Percentiles rank a stretch among this genome's conserved stretches.
These are phyloP conservation scores for barrel medic (Medicago truncatula) DNA, from an alignment of 306 rosid genomes.

Conservation along the genomic window MtrunA17r5.0-ANR NC_053043.1:23524501-23525000, in stretches of 20 bases:
- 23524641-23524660: slow-evolving; percentile 46
- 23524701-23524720: slow-evolving; percentile 78
- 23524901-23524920: not conserved
- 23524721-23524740: not conserved
- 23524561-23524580: no score
- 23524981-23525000: slow-evolving; percentile 81
- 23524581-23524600: no score
- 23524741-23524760: no score
- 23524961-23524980: slow-evolving; percentile 64
- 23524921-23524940: not conserved
- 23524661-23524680: slow-evolving; percentile 89
- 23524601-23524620: no score
- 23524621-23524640: no score
- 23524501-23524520: no score
- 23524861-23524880: slow-evolving; percentile 85
- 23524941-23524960: not conserved
- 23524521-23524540: no score
- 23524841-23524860: slow-evolving; percentile 78
- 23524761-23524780: no score
- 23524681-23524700: slow-evolving; percentile 79
- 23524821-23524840: slow-evolving; percentile 54
- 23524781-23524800: not conserved
- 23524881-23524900: slow-evolving; percentile 92
- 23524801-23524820: not conserved
- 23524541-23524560: no score